Base-by-base conservation (phyloP, 2,329 filamentous ascomycete genomes). In the Xylaria sp. region DNA sequence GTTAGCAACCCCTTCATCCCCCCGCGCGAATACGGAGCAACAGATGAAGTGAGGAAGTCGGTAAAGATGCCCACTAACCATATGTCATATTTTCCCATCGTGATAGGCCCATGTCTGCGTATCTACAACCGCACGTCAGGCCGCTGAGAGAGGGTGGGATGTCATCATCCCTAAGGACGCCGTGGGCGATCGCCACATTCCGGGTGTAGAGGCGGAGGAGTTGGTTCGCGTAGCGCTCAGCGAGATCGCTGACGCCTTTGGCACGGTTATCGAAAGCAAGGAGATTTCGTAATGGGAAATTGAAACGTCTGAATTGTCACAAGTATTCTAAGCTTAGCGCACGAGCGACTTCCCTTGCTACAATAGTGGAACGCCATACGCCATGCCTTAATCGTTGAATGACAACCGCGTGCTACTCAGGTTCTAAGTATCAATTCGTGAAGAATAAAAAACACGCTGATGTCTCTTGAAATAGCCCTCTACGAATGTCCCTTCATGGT, bases 181-280 rank as follows among this genome's bases (percentile, higher is more conserved):
- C 4, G 60, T 62, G 14, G 60, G 60, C 7, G 60, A 62, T 42
- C 60, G 60, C 21, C 60, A 62, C 15, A 62, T 62, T 19, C 60
- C 60, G 3, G 60, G 60, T 28, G 54, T 62, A 3, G 54, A 58
- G 14, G 60, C 60, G 14, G 42, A 38, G 5, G 60, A 62, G 19
- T 19, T 62, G 1, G 60, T 62, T 19, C 60, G 60, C 15, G 60
- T 62, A 40, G 54, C 60, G n/a, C 54, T 62, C 11, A 54, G 49
- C 15, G 60, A 62, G 47, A 58, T 62, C 31, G 60, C 47, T 19
- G 60, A 62, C 49, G 60, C 60, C 11, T 63, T 60, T 42, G 61
- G 56, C 11, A 59, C 55, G 21, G 12, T 60, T 31, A 11, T 63
- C 19, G 60, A 62, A 55, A 58, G 60, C 60, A 58, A 54, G 49